A percentile compares a stretch with the other conserved stretches of the same genome.
These are phyloP conservation scores for Gelatoporia subvermispora DNA, from an alignment of 768 basidiomycete genomes.

Conservation along the genomic window DNA sequence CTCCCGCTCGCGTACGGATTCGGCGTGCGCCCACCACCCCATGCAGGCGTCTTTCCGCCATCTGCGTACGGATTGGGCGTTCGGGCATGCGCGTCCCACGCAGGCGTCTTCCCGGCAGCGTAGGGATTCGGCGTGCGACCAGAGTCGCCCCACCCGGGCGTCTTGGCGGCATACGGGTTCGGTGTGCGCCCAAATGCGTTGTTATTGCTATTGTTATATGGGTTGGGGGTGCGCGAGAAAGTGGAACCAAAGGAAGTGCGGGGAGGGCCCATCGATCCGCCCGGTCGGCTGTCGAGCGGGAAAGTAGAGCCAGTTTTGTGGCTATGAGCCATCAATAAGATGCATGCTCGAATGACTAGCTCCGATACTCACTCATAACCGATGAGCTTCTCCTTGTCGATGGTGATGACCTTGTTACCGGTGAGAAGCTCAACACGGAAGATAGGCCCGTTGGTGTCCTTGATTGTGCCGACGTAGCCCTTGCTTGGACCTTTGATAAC, in stretches of 20 bases:
- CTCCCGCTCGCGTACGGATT: slow-evolving; percentile 32
- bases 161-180: slow-evolving; percentile 56
- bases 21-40: slow-evolving; percentile 46
- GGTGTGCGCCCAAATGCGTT: slow-evolving; percentile 48
- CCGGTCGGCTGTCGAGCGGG: slow-evolving; percentile 37
- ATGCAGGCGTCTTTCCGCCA: slow-evolving; percentile 46
- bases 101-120: slow-evolving; percentile 44
- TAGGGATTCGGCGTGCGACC: slow-evolving; percentile 54
- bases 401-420: slow-evolving; percentile 83
- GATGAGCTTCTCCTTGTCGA: slow-evolving; percentile 73
- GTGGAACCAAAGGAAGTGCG: slow-evolving; percentile 11
- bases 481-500: slow-evolving; percentile 88
- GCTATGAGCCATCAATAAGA: slow-evolving; percentile 5
- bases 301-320: slow-evolving; percentile 39
- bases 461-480: slow-evolving; percentile 87
- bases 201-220: slow-evolving; percentile 57
- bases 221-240: slow-evolving; percentile 58
- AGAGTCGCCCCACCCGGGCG: slow-evolving; percentile 45
- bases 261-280: slow-evolving; percentile 31
- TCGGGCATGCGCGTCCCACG: slow-evolving; percentile 43
- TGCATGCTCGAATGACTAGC: slow-evolving; percentile 26
- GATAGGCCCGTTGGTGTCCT: slow-evolving; percentile 85
- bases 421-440: slow-evolving; percentile 89
- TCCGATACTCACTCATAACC: background rate
- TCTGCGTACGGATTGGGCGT: slow-evolving; percentile 53